A percentile compares a stretch with the other conserved stretches of the same genome.
phyloP scores from a whole-genome alignment of 2,329 filamentous ascomycete species.

The Epichloe brachyelytri region DNA sequence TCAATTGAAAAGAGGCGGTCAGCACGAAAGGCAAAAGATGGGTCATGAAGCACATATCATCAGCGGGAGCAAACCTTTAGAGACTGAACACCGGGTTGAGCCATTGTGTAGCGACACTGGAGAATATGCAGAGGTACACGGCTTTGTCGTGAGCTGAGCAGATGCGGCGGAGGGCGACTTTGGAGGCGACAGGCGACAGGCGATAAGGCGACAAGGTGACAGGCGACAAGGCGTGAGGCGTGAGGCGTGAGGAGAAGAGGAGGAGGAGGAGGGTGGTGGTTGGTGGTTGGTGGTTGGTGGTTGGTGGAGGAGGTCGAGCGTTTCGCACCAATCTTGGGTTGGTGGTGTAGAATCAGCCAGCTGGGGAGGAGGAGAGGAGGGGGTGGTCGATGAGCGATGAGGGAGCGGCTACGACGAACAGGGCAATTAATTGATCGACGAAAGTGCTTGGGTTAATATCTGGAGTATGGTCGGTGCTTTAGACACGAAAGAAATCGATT shows the following conservation, averaged over 20 bases:
- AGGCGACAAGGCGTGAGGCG: not conserved
- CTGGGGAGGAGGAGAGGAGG: no score
- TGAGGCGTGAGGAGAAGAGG: constrained; percentile 2
- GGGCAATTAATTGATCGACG: no score
- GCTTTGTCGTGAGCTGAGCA: constrained; percentile 1
- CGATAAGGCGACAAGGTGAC: no score
- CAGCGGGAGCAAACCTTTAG: constrained; percentile 57
- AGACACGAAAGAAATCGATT: not conserved
- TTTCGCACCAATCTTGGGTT: no score
- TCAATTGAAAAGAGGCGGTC: constrained; percentile 11
- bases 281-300: not conserved
- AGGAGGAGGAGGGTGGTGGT: constrained; percentile 3
- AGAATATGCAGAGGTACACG: not conserved
- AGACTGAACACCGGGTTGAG: constrained; percentile 75
- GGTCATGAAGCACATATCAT: not conserved
- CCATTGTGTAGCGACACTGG: constrained; percentile 38
- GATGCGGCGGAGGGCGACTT: constrained; percentile 4
- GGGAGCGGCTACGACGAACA: no score
- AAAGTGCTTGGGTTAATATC: no score
- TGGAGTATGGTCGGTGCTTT: no score
- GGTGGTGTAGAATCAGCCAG: no score
- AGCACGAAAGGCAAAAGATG: constrained; percentile 12
- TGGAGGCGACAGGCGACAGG: not conserved
- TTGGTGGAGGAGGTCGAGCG: not conserved
- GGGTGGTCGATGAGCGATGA: no score